These are phyloP conservation scores for Phytophthora cajani DNA, from an alignment of 352 stramenopile genomes.

Conservation along the genomic window DNA sequence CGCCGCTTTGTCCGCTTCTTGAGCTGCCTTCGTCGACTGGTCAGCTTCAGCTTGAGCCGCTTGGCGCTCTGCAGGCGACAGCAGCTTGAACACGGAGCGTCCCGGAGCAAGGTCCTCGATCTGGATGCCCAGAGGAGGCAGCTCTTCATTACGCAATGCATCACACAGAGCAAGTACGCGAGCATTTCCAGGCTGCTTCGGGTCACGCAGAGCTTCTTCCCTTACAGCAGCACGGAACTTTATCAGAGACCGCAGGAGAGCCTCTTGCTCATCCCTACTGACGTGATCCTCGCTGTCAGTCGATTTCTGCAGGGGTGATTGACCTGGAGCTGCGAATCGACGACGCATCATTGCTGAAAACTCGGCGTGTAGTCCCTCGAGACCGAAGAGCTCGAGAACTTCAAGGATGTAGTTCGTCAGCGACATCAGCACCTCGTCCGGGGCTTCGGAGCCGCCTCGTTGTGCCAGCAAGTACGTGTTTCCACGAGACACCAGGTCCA, in stretches of 20 bases:
- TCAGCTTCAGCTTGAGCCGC: slow-evolving; percentile 17
- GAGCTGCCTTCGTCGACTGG: slow-evolving; percentile 3
- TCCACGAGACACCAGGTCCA: slow-evolving; percentile 69
- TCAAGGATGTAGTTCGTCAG: slow-evolving; percentile 76
- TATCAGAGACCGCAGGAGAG: slow-evolving; percentile 57
- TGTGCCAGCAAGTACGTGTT: slow-evolving; percentile 69
- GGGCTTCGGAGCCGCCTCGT: slow-evolving; percentile 30
- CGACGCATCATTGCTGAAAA: slow-evolving; percentile 52
- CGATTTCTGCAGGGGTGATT: slow-evolving; percentile 28
- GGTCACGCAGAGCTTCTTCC: slow-evolving; percentile 60
- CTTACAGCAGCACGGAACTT: slow-evolving; percentile 72
- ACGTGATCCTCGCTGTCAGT: slow-evolving; percentile 4
- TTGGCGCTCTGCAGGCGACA: slow-evolving; percentile 47
- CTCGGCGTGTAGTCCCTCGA: slow-evolving; percentile 58
- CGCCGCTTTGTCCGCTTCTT: slow-evolving; percentile 16
- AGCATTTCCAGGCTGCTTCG: slow-evolving; percentile 42
- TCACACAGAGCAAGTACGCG: slow-evolving; percentile 71
- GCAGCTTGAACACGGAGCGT: slow-evolving; percentile 63
- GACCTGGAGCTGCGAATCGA: slow-evolving; percentile 26
- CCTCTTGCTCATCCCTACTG: slow-evolving; percentile 36
- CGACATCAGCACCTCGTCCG: slow-evolving; percentile 63
- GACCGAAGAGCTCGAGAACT: slow-evolving; percentile 69
- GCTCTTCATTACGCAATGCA: slow-evolving; percentile 58
- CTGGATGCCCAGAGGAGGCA: slow-evolving; percentile 64
- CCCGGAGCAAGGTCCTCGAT: slow-evolving; percentile 75